Evolutionary conservation across 2,329 filamentous ascomycete genomes (phyloP).

Genomic region (Aspergillus tanneri): DNA sequence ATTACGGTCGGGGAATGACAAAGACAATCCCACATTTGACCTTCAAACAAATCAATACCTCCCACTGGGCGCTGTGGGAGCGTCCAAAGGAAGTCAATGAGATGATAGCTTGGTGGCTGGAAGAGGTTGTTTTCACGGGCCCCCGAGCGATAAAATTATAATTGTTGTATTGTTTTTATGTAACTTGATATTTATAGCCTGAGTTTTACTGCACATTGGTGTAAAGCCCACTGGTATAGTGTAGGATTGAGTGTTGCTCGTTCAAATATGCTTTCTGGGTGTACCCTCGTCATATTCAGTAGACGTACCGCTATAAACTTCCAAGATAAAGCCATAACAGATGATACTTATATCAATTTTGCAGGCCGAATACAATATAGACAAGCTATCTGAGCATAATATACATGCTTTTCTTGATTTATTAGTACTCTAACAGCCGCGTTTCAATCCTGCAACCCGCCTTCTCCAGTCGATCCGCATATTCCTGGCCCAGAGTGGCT

Average conservation of each 20-base stretch:
- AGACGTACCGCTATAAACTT: too few relatives aligned
- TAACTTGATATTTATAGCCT: too few relatives aligned
- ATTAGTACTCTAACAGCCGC: constrained; percentile 35
- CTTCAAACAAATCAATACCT: constrained; percentile 63
- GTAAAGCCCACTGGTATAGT: too few relatives aligned
- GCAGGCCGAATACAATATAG: too few relatives aligned
- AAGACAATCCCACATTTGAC: constrained; percentile 64
- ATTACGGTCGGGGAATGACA: constrained; percentile 71
- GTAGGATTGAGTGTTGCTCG: too few relatives aligned
- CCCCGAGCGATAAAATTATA: constrained; percentile 15
- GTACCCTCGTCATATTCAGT: too few relatives aligned
- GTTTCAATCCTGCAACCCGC: constrained; percentile 45
- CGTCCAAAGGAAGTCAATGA: constrained; percentile 68
- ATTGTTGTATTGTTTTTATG: too few relatives aligned
- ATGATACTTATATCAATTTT: too few relatives aligned
- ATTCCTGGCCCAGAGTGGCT: constrained; percentile 48
- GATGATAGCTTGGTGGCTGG: constrained; percentile 67
- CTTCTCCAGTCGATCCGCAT: constrained; percentile 46
- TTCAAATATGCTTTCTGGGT: too few relatives aligned
- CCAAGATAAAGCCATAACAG: too few relatives aligned
- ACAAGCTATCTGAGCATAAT: too few relatives aligned
- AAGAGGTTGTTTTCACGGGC: constrained; percentile 51
- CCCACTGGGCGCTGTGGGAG: constrained; percentile 84
- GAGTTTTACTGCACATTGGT: too few relatives aligned
- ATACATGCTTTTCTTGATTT: constrained; percentile 8